Base-by-base conservation (phyloP, 2,329 filamentous ascomycete species). In the Elsinoe australis region DNA sequence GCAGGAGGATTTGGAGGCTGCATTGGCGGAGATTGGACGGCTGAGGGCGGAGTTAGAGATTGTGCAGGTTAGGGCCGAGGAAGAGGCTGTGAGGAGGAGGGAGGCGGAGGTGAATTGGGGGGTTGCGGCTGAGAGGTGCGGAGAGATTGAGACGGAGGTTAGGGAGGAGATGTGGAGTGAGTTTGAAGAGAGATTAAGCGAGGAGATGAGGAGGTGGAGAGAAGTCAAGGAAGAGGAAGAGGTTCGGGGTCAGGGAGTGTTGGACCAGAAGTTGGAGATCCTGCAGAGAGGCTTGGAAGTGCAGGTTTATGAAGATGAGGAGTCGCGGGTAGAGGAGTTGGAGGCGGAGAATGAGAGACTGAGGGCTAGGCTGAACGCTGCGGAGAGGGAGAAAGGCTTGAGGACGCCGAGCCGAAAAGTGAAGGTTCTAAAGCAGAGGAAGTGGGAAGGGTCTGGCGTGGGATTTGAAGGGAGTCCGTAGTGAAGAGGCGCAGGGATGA, bases 111-210 rank as follows among this genome's bases (percentile, higher is more conserved):
- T 82, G 1, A 82, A 82, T 54, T 76, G 90, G 53, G 71, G 80
- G 29, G 80, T 79, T 3, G 80, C 76, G 1, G 76, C 80, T 59
- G 71, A 74, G 46, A 71, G 70, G 56, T 73, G 85, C 67, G 78
- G 86, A 34, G 80, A 86, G 66, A 75, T 94, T 9, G 92, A 98
- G 62, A 81, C 85, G 56, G 82, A 83, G 4, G 79, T 96, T 22
- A 82, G 92, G 17, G 90, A 95, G 59, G 90, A 96, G 56, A 90
- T 89, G 57, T 89, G 82, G 56, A 73, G 71, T 2, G 92, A 95
- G 60, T 94, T 94, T 71, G 92, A 98, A 60, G 71, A 77, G 51
- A 78, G 80, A 8, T 74, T 95, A 38, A 77, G 80, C 15, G 69
- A 82, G 9, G 88, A 95, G 63, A 78, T 86, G 63, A 75, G 78